phyloP scores from a whole-genome alignment of 129 eudicot species.

The Escallonia rubra region DNA sequence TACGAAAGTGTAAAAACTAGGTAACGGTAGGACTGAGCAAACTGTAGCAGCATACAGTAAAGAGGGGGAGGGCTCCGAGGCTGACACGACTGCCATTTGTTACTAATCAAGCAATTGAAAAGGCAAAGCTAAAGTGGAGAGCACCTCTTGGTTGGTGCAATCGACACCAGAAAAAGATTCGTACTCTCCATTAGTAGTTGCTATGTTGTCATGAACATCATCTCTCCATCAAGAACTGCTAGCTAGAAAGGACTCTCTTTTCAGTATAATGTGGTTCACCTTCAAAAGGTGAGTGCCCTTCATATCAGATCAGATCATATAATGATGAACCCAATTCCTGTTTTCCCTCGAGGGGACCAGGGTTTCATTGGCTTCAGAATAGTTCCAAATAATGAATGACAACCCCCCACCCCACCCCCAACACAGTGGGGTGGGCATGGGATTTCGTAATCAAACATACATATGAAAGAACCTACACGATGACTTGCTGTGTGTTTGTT shows the following conservation, averaged over 20 bases:
- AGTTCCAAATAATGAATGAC: no score
- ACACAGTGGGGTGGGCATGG: no score
- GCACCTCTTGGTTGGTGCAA: constrained; percentile 1
- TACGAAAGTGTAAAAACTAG: background rate
- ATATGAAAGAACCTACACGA: no score
- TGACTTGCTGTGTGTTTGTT: no score
- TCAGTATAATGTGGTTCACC: constrained; percentile 1
- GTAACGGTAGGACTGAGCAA: background rate
- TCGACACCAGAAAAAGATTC: constrained; percentile 6
- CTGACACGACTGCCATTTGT: constrained; percentile 1
- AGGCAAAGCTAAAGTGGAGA: constrained; percentile 1
- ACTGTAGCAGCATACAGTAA: background rate
- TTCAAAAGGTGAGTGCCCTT: background rate
- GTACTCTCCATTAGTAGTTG: background rate
- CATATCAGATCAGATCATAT: no score
- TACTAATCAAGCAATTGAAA: background rate
- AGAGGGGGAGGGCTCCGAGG: background rate
- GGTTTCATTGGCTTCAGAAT: no score
- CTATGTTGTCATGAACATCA: background rate
- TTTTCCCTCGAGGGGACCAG: no score
- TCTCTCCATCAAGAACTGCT: background rate
- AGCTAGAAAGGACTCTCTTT: constrained; percentile 2
- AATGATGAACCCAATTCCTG: no score
- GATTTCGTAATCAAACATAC: no score
- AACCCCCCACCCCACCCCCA: no score